Evolutionary conservation across 2,329 filamentous ascomycete genomes (phyloP).

Genomic region (Septoria linicola): DNA sequence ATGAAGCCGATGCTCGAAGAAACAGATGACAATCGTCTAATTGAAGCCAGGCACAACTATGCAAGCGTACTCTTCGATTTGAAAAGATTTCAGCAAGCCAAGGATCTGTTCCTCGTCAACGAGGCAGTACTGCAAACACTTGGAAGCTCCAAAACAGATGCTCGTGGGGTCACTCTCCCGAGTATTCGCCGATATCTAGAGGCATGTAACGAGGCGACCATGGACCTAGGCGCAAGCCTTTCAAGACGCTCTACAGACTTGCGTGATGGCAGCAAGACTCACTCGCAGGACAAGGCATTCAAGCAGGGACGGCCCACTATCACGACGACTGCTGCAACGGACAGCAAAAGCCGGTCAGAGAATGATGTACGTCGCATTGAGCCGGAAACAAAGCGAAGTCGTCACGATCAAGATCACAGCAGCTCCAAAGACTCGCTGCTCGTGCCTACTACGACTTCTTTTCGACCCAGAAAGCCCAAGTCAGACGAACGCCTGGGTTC

Average conservation of each 20-base stretch:
- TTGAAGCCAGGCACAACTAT: neutral
- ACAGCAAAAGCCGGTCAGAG: no score
- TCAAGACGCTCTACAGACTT: neutral
- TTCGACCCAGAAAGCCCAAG: no score
- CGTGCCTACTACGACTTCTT: no score
- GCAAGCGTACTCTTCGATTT: neutral
- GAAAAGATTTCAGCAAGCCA: neutral
- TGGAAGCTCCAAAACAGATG: neutral
- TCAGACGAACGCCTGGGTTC: no score
- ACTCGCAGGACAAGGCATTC: no score
- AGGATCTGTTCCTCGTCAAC: neutral
- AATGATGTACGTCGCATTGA: no score
- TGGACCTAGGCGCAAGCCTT: neutral
- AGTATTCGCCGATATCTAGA: neutral
- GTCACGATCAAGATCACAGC: no score
- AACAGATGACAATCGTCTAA: neutral
- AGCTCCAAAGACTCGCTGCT: no score
- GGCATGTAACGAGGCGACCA: neutral
- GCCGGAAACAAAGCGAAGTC: no score
- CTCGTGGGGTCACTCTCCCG: neutral
- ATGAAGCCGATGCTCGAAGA: neutral
- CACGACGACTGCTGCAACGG: no score
- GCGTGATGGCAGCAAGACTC: neutral
- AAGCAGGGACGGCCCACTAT: no score
- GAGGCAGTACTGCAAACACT: neutral